phyloP scores from a whole-genome alignment of 2,329 filamentous ascomycete species.

The Saccharata proteae region DNA sequence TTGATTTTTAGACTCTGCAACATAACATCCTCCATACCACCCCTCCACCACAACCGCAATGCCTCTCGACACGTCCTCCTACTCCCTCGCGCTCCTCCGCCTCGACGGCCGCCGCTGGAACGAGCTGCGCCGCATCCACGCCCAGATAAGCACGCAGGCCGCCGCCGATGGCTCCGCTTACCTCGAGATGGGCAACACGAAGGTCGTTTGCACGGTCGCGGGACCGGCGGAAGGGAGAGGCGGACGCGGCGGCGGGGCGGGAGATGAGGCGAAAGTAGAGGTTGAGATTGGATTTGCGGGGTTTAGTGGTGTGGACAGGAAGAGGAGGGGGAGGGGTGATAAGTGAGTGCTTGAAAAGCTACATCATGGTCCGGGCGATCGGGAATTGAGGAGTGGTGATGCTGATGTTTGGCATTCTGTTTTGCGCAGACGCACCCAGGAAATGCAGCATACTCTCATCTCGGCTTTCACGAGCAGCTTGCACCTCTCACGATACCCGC shows the following conservation, averaged over 20 bases:
- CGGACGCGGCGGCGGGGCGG: constrained; percentile 9
- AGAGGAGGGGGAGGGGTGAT: constrained; percentile 61
- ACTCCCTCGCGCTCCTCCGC: constrained; percentile 64
- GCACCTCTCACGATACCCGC: constrained; percentile 79
- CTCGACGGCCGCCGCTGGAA: constrained; percentile 82
- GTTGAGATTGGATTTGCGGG: constrained; percentile 79
- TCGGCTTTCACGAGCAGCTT: constrained; percentile 66
- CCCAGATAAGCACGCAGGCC: constrained; percentile 83
- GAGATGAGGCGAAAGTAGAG: constrained; percentile 52
- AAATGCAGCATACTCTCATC: constrained; percentile 69
- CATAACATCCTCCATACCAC: too few species aligned
- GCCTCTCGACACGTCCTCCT: constrained; percentile 91
- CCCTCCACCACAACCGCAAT: constrained; percentile 36
- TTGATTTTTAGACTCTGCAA: too few species aligned
- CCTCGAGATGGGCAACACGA: constrained; percentile 94
- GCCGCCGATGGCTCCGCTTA: constrained; percentile 88
- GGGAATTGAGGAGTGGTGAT: not conserved
- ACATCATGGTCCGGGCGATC: not conserved
- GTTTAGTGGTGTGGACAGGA: constrained; percentile 78
- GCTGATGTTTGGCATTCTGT: not conserved
- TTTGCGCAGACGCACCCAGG: constrained; percentile 55
- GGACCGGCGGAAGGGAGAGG: constrained; percentile 64
- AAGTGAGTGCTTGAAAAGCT: constrained; percentile 45
- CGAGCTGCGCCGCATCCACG: constrained; percentile 78
- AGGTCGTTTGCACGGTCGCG: constrained; percentile 83